These are phyloP conservation scores for Ehretia macrophylla DNA, from an alignment of 257 asterid species.

Conservation along the genomic window DNA sequence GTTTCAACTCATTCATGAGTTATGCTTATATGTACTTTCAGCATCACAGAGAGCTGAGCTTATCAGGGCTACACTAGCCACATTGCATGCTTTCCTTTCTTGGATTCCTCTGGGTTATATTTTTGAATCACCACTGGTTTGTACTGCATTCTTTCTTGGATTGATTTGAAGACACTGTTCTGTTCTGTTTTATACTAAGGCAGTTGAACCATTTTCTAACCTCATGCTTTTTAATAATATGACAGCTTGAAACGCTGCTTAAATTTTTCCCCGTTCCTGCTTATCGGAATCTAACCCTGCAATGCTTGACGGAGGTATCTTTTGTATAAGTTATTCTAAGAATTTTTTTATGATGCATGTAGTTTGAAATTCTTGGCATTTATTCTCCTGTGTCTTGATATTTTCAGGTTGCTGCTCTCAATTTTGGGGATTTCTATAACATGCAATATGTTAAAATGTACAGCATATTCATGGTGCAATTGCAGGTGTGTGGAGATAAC, in stretches of 20 bases:
- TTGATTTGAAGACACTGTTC: conserved; percentile 14
- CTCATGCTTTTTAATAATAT: conserved; percentile 11
- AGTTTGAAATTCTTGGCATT: no score
- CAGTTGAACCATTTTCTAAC: neutral
- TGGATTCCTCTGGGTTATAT: conserved; percentile 99
- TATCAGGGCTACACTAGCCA: conserved; percentile 86
- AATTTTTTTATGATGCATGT: conserved; percentile 1
- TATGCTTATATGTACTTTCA: conserved; percentile 84
- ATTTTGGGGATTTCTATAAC: conserved; percentile 81
- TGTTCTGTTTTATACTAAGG: neutral
- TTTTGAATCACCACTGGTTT: conserved; percentile 94
- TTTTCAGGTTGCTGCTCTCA: conserved; percentile 86
- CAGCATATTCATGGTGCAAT: conserved; percentile 67
- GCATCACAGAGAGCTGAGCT: conserved; percentile 97
- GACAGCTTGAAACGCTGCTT: conserved; percentile 85
- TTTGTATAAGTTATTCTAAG: conserved; percentile 1
- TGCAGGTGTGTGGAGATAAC: conserved; percentile 57
- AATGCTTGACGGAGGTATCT: conserved; percentile 89
- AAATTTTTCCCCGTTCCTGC: conserved; percentile 71
- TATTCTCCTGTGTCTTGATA: conserved; percentile 12
- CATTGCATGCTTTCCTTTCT: conserved; percentile 93
- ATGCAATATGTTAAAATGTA: conserved; percentile 76
- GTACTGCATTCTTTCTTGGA: conserved; percentile 28
- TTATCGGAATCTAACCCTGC: conserved; percentile 89
- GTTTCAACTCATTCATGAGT: conserved; percentile 92